Evolutionary conservation across 768 basidiomycete species (phyloP), one percentile per base, ranked within the genome.

Genomic region (Leccinum longicurvipes): DNA sequence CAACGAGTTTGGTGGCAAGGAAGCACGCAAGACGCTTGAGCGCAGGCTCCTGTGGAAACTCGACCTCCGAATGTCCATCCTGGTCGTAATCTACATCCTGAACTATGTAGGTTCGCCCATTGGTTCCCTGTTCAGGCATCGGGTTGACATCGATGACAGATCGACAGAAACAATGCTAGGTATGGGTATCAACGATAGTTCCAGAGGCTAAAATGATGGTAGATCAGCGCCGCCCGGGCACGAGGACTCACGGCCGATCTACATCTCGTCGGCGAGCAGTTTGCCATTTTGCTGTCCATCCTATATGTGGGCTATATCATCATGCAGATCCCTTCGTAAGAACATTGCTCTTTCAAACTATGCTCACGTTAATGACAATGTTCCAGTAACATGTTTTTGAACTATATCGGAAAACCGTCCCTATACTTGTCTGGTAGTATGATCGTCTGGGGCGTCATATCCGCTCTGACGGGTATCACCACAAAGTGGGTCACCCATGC

Each of bases 91-190:
- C 32, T 73, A 74, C 41, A 72, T 76, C 36, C 51, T 74, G 12
- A 76, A 74, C 59, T 76, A 72, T 36, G 72, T 74, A 45, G 48
- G 60, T 21, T 45, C 42, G 32, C 48, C 23, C 41, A 21, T 41
- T 32, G 0, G 2, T 21, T 55, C 50, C 29, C 10, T 27, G 21
- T 21, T 29, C 19, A 27, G 24, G 11, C 51, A 34, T 27, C 15
- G 42, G 10, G 21, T 54, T 56, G n/a, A 56, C 41, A 6, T 21
- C 17, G 12, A 23, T 34, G 2, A 14, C 45, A 86, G 79, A 79
- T 89, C 53, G 86, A 89, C 65, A 77, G 86, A 46, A 89, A 88
- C 64, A 87, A 87, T 68, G 85, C 79, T 32, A 72, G 79, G 85
- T 86, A 69, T 60, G 76, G 66, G 14, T 19, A 28, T n/a, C 50